These are phyloP conservation scores for Didymella keratinophila DNA, from an alignment of 2,329 filamentous ascomycete genomes.

Conservation along the genomic window DNA sequence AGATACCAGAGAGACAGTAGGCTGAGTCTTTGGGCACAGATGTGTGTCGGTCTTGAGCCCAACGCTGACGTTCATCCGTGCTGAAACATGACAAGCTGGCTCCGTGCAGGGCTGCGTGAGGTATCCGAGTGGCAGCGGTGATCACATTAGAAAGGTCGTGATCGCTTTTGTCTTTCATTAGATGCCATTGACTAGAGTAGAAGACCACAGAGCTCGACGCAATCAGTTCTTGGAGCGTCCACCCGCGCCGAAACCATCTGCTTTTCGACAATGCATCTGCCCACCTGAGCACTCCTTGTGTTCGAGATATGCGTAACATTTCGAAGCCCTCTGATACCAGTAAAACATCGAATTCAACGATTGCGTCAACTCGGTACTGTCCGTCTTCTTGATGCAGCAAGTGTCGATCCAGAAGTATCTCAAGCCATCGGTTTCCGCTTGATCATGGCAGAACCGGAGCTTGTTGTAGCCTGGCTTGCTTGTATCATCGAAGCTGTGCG, in stretches of 20 bases:
- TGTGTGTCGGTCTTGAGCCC: no score
- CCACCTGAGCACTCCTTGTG: background rate
- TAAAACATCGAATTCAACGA: background rate
- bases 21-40: no score
- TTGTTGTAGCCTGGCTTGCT: background rate
- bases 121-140: no score
- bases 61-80: no score
- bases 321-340: background rate
- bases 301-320: background rate
- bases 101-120: no score
- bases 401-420: background rate
- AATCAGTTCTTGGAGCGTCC: background rate
- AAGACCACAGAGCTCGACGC: background rate
- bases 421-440: no score
- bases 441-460: background rate
- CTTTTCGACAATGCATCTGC: background rate
- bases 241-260: background rate
- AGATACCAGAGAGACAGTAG: no score
- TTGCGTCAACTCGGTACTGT: background rate
- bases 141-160: no score
- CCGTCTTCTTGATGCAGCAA: background rate
- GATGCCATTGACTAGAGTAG: background rate
- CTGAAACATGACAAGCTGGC: no score
- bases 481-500: background rate
- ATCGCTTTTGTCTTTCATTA: background rate